phyloP scores from a whole-genome alignment of 1,139 yeast genomes.

The Scheffersomyces titani region DNA sequence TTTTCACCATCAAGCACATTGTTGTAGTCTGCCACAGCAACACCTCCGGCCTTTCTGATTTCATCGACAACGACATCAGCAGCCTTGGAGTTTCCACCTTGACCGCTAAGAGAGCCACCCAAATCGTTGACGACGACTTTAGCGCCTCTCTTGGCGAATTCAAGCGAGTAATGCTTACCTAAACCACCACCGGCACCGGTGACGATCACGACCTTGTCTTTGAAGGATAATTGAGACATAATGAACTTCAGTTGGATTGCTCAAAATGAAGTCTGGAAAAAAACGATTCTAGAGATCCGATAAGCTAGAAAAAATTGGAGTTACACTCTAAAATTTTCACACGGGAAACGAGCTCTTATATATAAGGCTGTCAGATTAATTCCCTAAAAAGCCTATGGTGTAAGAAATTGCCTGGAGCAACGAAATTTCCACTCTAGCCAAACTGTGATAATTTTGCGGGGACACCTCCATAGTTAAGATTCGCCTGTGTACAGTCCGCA shows the following conservation, averaged over 20 bases:
- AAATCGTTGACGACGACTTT: conserved; percentile 90
- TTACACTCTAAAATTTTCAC: background rate
- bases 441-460: background rate
- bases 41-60: conserved; percentile 73
- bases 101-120: conserved; percentile 81
- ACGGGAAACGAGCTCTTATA: background rate
- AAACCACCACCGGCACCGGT: conserved; percentile 99
- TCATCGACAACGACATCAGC: conserved; percentile 91
- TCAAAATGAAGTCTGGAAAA: background rate
- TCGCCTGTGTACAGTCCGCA: background rate
- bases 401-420: background rate
- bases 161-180: conserved; percentile 85
- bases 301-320: background rate
- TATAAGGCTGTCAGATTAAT: background rate
- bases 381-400: background rate
- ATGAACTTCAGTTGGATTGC: background rate
- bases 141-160: conserved; percentile 89
- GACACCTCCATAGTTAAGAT: background rate
- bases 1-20: conserved; percentile 87
- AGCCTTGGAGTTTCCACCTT: conserved; percentile 63
- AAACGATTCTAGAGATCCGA: background rate
- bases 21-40: conserved; percentile 92
- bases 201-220: conserved; percentile 83
- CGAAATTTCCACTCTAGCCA: background rate
- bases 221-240: conserved; percentile 52